Evolutionary conservation across 2,329 filamentous ascomycete species (phyloP), one percentile per base, ranked within the genome.

Genomic region (Aspergillus nomiae): DNA sequence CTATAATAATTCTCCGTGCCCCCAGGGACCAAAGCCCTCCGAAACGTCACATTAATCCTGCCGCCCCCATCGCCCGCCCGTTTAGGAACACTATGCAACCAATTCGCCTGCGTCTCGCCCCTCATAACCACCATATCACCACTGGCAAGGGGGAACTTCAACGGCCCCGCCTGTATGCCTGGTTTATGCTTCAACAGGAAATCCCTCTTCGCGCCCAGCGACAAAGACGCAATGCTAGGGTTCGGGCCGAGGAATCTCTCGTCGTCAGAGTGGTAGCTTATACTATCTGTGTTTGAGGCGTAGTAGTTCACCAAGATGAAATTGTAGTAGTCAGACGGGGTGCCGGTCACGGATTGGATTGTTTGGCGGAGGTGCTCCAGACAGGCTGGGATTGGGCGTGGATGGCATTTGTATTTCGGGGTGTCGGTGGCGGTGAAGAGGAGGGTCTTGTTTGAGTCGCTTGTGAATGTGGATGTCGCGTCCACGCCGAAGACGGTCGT

Each of bases 1-100:
- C n/a, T n/a, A n/a, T n/a, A n/a, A n/a, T n/a, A n/a, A n/a, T 94
- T 94, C 70, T 92, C 89, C 32, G 90, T 94, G 1, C 90, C 91
- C 4, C 81, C 89, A 68, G 85, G 89, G 26, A 90, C 83, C 81
- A 92, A 83, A 26, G 90, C 91, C 67, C 84, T 85, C 32, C 91
- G 81, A 72, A 94, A 92, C 0, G 92, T 94, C 66, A 94, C 93
- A 72, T 94, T 94, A 69, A 90, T 89, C 55, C 88, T 81, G 3
- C 87, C 87, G 28, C 87, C 85, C 73, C 84, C 83, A 9, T 84
- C 86, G 3, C 88, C 88, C 45, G 86, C 88, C 24, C 91, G 80
- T 76, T 94, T 94, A 0, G 91, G 91, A 46, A 94, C 88, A 55
- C 89, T 90, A 75, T 94, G 91, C 63, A 92, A 75, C 90, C 91